Percentiles rank a stretch among this genome's conserved stretches.
Evolutionary conservation across 768 basidiomycete species (phyloP).

Genomic region (Ramaria rubella): DNA sequence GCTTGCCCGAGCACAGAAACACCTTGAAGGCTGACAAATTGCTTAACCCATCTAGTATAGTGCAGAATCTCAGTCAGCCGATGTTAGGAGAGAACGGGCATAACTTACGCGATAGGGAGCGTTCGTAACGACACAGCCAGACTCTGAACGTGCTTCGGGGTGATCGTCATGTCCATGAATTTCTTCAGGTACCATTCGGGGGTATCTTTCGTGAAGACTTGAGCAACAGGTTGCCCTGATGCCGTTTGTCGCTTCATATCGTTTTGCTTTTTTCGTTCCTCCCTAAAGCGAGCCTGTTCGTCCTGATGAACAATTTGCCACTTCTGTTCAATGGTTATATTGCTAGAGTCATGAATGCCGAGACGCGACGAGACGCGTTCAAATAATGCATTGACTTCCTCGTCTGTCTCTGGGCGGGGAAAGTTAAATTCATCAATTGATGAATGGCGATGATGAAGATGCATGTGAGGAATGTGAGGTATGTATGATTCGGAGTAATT

Average conservation of each 20-base stretch:
- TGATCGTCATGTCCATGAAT: constrained; percentile 82
- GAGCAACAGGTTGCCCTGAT: constrained; percentile 40
- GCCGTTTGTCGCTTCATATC: constrained; percentile 56
- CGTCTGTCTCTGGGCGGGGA: constrained; percentile 66
- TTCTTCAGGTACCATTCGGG: constrained; percentile 93
- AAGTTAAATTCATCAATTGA: constrained; percentile 60
- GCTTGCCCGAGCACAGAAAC: constrained; percentile 78
- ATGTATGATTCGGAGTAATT: constrained; percentile 43
- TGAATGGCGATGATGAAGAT: constrained; percentile 14
- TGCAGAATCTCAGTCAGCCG: neutral
- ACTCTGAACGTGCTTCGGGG: constrained; percentile 69
- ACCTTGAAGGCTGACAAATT: constrained; percentile 73
- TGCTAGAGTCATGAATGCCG: constrained; percentile 40
- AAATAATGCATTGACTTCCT: constrained; percentile 77
- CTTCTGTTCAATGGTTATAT: constrained; percentile 73
- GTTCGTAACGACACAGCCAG: constrained; percentile 74
- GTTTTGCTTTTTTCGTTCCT: constrained; percentile 59
- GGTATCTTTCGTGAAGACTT: constrained; percentile 52
- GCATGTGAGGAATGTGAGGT: constrained; percentile 36
- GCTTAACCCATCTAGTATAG: constrained; percentile 63
- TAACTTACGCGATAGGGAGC: constrained; percentile 65
- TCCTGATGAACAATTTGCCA: constrained; percentile 87
- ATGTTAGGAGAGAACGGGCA: neutral
- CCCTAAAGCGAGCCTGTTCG: constrained; percentile 72
- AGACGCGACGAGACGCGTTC: constrained; percentile 67